phyloP scores from a whole-genome alignment of 2,329 filamentous ascomycete species.

The Myrmaecium sp. region DNA sequence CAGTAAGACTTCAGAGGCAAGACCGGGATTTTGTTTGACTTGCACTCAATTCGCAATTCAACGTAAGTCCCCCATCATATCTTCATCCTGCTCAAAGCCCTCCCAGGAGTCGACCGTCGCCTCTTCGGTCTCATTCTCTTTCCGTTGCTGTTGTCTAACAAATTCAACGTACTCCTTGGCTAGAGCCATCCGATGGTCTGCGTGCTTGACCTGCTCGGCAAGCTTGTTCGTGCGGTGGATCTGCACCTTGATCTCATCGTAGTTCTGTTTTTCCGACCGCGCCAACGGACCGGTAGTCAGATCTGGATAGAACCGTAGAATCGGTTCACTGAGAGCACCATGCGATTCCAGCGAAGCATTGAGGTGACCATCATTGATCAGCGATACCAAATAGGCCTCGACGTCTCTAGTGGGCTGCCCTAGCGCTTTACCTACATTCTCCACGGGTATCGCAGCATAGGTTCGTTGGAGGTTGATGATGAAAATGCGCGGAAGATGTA shows the following conservation, averaged over 20 bases:
- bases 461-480: conserved; percentile 56
- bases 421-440: conserved; percentile 34
- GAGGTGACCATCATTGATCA: conserved; percentile 35
- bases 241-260: conserved; percentile 30
- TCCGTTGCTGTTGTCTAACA: conserved; percentile 28
- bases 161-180: conserved; percentile 42
- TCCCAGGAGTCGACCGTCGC: conserved; percentile 21
- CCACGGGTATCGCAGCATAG: conserved; percentile 47
- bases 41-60: too few relatives aligned
- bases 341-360: conserved; percentile 33
- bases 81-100: conserved; percentile 19
- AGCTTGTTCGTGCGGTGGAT: conserved; percentile 33
- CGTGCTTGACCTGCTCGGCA: conserved; percentile 33
- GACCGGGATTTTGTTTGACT: too few relatives aligned
- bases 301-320: conserved; percentile 36
- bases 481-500: conserved; percentile 58
- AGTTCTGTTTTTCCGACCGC: conserved; percentile 23
- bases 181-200: conserved; percentile 38
- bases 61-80: conserved; percentile 22
- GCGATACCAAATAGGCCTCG: conserved; percentile 33
- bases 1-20: too few relatives aligned
- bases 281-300: conserved; percentile 19
- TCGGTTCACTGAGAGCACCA: conserved; percentile 20
- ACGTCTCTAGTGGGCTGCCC: conserved; percentile 33
- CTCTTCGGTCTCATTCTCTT: conserved; percentile 20